phyloP scores from a whole-genome alignment of 2,329 filamentous ascomycete genomes.

The Metarhizium sp. region DNA sequence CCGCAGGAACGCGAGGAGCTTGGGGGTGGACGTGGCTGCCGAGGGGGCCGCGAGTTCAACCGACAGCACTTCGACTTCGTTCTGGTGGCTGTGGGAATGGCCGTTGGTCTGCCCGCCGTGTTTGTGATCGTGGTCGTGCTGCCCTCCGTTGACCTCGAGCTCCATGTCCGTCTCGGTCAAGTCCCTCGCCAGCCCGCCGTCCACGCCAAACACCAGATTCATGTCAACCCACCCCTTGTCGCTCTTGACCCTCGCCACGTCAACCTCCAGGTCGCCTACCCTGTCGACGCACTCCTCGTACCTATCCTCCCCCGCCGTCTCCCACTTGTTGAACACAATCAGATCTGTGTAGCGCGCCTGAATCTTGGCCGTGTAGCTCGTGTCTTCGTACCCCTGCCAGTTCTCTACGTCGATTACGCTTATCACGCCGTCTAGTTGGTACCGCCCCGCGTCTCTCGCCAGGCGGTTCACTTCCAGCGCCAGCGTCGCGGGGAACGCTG shows the following conservation, averaged over 20 bases:
- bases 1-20: conserved; percentile 58
- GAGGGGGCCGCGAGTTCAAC: conserved; percentile 47
- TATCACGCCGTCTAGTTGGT: conserved; percentile 77
- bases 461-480: conserved; percentile 85
- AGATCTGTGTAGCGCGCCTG: conserved; percentile 87
- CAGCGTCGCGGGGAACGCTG: conserved; percentile 78
- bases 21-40: conserved; percentile 43
- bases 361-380: conserved; percentile 76
- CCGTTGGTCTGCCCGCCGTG: conserved; percentile 18
- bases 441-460: conserved; percentile 56
- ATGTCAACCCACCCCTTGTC: conserved; percentile 69
- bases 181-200: conserved; percentile 62
- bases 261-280: conserved; percentile 70
- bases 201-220: conserved; percentile 77
- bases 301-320: conserved; percentile 59
- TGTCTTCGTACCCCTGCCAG: conserved; percentile 88
- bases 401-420: conserved; percentile 92
- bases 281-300: conserved; percentile 73
- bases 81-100: conserved; percentile 49
- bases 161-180: conserved; percentile 31
- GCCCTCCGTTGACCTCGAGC: too few species aligned
- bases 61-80: conserved; percentile 87
- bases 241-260: conserved; percentile 78
- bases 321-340: conserved; percentile 92
- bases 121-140: too few species aligned